Percentiles rank a stretch among this genome's conserved stretches.
Conservation (phyloP, 306 rosid genomes). For the Cucumis sativus region DNA sequence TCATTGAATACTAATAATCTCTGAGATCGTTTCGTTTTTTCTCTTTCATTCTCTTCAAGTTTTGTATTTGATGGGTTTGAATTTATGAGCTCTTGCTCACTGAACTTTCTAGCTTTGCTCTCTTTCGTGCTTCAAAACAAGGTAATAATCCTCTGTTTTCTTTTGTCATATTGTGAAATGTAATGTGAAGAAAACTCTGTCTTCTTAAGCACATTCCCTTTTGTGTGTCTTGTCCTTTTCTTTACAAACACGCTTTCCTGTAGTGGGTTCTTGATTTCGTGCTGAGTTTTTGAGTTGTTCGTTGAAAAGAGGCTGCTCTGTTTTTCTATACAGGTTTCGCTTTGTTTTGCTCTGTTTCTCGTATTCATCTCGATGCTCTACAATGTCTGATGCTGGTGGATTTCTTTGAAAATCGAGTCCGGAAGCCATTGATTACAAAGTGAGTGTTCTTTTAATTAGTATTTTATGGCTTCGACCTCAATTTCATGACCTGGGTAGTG, state of each 20-base stretch:
- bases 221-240: constrained; percentile 13
- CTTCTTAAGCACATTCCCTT: constrained; percentile 11
- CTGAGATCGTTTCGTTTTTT: background rate
- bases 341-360: background rate
- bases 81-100: constrained; percentile 25
- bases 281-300: constrained; percentile 10
- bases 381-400: background rate
- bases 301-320: constrained; percentile 8
- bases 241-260: constrained; percentile 6
- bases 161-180: constrained; percentile 8
- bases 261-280: background rate
- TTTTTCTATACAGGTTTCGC: constrained; percentile 15
- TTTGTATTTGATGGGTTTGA: constrained; percentile 23
- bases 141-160: constrained; percentile 10
- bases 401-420: background rate
- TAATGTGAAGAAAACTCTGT: background rate
- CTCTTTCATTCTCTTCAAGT: constrained; percentile 9
- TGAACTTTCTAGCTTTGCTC: constrained; percentile 11
- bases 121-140: constrained; percentile 11
- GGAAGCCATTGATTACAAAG: background rate
- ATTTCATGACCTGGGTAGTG: constrained; percentile 16
- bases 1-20: background rate
- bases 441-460: background rate
- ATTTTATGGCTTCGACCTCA: background rate
- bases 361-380: background rate